Conservation (phyloP, 345 rosid species). For the Geranium brycei region DNA sequence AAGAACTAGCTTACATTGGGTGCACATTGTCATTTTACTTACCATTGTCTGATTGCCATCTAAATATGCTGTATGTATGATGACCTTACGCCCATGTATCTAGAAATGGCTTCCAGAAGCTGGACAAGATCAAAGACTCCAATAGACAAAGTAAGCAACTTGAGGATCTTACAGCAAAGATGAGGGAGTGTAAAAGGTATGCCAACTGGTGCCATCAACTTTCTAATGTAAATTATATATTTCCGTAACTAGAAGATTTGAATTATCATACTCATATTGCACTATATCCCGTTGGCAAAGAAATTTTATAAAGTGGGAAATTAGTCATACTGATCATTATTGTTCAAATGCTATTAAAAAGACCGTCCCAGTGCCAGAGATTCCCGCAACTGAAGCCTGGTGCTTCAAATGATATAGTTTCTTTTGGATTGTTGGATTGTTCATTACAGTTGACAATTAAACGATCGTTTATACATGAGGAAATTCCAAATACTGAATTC, state of each 20-base stretch:
- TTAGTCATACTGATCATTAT: too few relatives aligned
- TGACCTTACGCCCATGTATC: conserved; percentile 6
- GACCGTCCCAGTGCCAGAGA: too few relatives aligned
- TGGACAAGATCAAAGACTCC: conserved; percentile 90
- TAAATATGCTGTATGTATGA: neutral
- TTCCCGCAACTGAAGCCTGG: too few relatives aligned
- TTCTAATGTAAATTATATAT: neutral
- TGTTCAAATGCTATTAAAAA: too few relatives aligned
- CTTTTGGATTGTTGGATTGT: too few relatives aligned
- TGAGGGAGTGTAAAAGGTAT: conserved; percentile 96
- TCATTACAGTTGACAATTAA: too few relatives aligned
- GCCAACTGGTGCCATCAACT: neutral
- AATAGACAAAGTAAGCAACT: conserved; percentile 89
- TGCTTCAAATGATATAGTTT: too few relatives aligned
- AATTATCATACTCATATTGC: too few relatives aligned
- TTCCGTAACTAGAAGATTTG: neutral
- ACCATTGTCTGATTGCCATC: neutral
- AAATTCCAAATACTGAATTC: too few relatives aligned
- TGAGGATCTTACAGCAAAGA: conserved; percentile 87
- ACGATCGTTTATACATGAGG: too few relatives aligned
- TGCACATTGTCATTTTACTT: neutral
- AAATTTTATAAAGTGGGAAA: too few relatives aligned
- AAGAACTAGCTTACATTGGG: neutral
- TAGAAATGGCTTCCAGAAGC: conserved; percentile 97
- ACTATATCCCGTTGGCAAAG: too few relatives aligned